These are phyloP conservation scores for Lactuca sativa DNA, from an alignment of 129 eudicot species.

Conservation along the genomic window DNA sequence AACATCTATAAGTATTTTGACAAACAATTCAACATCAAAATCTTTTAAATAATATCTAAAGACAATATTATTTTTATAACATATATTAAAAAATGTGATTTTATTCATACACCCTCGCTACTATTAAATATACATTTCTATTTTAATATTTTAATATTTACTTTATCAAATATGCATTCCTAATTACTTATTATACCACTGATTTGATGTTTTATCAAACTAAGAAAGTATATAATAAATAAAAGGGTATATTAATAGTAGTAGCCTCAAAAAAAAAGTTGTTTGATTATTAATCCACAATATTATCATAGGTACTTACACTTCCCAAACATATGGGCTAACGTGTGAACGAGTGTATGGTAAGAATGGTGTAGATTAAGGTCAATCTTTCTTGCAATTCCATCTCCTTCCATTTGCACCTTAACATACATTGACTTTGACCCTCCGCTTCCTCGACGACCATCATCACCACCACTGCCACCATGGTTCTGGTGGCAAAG, in stretches of 20 bases:
- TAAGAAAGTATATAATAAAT: too few relatives aligned
- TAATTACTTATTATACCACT: too few relatives aligned
- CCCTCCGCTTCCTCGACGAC: not conserved
- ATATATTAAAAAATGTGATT: too few relatives aligned
- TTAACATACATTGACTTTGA: constrained; percentile 53
- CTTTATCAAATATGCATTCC: too few relatives aligned
- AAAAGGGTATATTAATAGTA: too few relatives aligned
- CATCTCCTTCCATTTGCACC: constrained; percentile 81
- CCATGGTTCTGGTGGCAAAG: constrained; percentile 27
- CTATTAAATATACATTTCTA: too few relatives aligned
- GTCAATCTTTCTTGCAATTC: constrained; percentile 72
- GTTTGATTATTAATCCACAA: not conserved
- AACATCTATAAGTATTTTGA: not conserved
- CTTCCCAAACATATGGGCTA: constrained; percentile 62
- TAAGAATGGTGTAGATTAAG: constrained; percentile 46
- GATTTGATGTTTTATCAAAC: too few relatives aligned
- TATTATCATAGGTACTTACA: constrained; percentile 33
- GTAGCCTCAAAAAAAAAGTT: too few relatives aligned
- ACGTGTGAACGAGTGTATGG: constrained; percentile 44
- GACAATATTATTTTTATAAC: not conserved
- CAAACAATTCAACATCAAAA: too few relatives aligned
- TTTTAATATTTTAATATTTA: too few relatives aligned
- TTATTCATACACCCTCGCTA: too few relatives aligned
- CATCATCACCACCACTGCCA: not conserved
- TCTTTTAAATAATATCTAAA: too few relatives aligned